These are phyloP conservation scores for Leavenworthia alabamica DNA, from an alignment of 345 rosid genomes.

Conservation along the genomic window DNA sequence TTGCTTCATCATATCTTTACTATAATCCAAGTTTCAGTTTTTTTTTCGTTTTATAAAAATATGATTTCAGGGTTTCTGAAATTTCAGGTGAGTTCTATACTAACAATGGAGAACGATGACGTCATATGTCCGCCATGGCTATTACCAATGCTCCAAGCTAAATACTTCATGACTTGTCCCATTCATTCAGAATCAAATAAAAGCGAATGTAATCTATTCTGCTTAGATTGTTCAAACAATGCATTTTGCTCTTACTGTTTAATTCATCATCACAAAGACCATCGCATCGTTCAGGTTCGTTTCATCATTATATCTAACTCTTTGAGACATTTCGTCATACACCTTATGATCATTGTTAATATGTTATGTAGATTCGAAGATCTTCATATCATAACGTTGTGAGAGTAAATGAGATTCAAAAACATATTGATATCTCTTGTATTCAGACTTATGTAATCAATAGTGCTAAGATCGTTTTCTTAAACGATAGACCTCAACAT, in stretches of 20 bases:
- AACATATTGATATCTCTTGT: slow-evolving; percentile 56
- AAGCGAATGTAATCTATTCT: slow-evolving; percentile 69
- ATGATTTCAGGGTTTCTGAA: neutral
- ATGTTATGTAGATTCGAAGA: slow-evolving; percentile 53
- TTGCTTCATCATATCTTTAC: neutral
- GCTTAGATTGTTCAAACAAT: slow-evolving; percentile 55
- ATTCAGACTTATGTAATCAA: slow-evolving; percentile 74
- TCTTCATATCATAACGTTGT: slow-evolving; percentile 83
- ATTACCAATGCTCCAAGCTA: slow-evolving; percentile 54
- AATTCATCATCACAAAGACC: slow-evolving; percentile 48
- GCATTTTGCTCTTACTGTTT: slow-evolving; percentile 63
- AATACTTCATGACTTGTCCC: slow-evolving; percentile 50
- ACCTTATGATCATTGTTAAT: neutral
- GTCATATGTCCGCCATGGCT: slow-evolving; percentile 55
- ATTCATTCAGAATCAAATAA: slow-evolving; percentile 51
- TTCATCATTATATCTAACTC: neutral
- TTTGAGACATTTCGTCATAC: slow-evolving; percentile 6
- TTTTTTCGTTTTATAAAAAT: neutral
- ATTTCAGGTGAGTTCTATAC: slow-evolving; percentile 30
- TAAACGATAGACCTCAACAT: slow-evolving; percentile 67
- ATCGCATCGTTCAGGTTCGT: slow-evolving; percentile 54
- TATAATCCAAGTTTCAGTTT: neutral
- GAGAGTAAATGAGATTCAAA: slow-evolving; percentile 65
- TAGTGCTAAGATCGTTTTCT: slow-evolving; percentile 68
- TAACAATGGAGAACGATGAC: slow-evolving; percentile 34